Evolutionary conservation across 2,329 filamentous ascomycete genomes (phyloP).

Genomic region (Fusarium sp.): DNA sequence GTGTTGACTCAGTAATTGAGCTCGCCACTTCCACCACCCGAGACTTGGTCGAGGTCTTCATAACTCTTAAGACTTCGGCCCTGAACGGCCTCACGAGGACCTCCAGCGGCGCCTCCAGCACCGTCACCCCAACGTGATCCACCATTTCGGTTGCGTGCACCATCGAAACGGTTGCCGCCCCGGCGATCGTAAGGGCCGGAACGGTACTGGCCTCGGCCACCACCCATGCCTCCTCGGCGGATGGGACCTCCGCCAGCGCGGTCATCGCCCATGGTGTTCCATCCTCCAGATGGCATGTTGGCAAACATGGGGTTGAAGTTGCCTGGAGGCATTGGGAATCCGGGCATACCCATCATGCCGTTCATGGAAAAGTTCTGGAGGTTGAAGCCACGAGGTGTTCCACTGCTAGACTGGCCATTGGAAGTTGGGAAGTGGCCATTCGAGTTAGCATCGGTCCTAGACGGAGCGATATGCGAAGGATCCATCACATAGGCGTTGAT

Average conservation of each 20-base stretch:
- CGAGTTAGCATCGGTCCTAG: slow-evolving; percentile 91
- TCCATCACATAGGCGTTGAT: slow-evolving; percentile 96
- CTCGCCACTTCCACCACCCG: slow-evolving; percentile 80
- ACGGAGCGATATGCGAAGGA: slow-evolving; percentile 93
- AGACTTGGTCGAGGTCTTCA: slow-evolving; percentile 92
- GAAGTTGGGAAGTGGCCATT: slow-evolving; percentile 93
- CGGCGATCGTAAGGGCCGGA: slow-evolving; percentile 81
- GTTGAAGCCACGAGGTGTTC: slow-evolving; percentile 93
- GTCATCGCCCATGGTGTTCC: slow-evolving; percentile 65
- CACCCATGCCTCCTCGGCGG: slow-evolving; percentile 71
- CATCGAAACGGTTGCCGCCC: slow-evolving; percentile 66
- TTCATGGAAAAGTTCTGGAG: slow-evolving; percentile 77
- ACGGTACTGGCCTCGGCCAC: slow-evolving; percentile 68
- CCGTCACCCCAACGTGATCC: slow-evolving; percentile 78
- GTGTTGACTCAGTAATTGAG: slow-evolving; percentile 80
- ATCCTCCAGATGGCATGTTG: slow-evolving; percentile 61
- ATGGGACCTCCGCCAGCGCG: slow-evolving; percentile 77
- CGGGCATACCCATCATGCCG: slow-evolving; percentile 69
- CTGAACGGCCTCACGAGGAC: slow-evolving; percentile 90
- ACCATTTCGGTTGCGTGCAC: slow-evolving; percentile 61
- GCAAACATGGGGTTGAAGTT: slow-evolving; percentile 68
- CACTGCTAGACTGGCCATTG: slow-evolving; percentile 79
- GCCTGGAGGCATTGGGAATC: slow-evolving; percentile 65
- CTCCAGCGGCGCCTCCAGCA: slow-evolving; percentile 80
- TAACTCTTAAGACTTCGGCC: slow-evolving; percentile 96